Conservation (phyloP, 345 rosid species). For the Lagerstroemia speciosa region DNA sequence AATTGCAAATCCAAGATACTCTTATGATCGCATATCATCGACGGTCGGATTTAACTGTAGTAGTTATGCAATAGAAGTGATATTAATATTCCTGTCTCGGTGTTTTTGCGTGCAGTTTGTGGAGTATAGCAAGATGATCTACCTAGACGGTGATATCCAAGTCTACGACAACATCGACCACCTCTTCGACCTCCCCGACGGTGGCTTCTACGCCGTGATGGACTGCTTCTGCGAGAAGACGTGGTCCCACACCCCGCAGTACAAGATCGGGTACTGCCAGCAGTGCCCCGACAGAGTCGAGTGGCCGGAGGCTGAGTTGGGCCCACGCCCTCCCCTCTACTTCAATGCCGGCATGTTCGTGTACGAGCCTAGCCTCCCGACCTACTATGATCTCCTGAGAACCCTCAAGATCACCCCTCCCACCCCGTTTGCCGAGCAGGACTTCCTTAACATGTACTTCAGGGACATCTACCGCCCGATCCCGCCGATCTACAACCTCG, state of each 20-base stretch:
- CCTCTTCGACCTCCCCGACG: constrained; percentile 26
- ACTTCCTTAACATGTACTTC: constrained; percentile 41
- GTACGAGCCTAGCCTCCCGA: constrained; percentile 29
- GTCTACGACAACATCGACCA: constrained; percentile 33
- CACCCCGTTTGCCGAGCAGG: constrained; percentile 49
- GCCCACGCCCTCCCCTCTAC: constrained; percentile 30
- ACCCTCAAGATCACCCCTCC: constrained; percentile 29
- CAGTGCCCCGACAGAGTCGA: constrained; percentile 34
- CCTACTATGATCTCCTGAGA: constrained; percentile 25
- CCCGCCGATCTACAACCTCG: constrained; percentile 28
- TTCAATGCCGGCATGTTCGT: constrained; percentile 48
- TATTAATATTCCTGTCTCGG: background rate
- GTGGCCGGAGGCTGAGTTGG: constrained; percentile 25
- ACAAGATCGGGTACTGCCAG: constrained; percentile 42
- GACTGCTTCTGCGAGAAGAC: constrained; percentile 47
- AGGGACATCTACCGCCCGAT: constrained; percentile 31
- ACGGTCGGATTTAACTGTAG: too few relatives aligned
- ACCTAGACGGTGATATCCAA: constrained; percentile 33
- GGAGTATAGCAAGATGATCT: constrained; percentile 28
- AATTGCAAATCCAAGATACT: background rate
- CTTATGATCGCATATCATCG: too few relatives aligned
- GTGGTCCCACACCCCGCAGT: constrained; percentile 30
- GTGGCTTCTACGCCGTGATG: constrained; percentile 40
- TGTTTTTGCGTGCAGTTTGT: constrained; percentile 15
- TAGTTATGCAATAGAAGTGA: too few relatives aligned